Percentiles rank a stretch among this genome's conserved stretches.
Evolutionary conservation across 768 basidiomycete species (phyloP).

Genomic region (Solioccasus polychromus): DNA sequence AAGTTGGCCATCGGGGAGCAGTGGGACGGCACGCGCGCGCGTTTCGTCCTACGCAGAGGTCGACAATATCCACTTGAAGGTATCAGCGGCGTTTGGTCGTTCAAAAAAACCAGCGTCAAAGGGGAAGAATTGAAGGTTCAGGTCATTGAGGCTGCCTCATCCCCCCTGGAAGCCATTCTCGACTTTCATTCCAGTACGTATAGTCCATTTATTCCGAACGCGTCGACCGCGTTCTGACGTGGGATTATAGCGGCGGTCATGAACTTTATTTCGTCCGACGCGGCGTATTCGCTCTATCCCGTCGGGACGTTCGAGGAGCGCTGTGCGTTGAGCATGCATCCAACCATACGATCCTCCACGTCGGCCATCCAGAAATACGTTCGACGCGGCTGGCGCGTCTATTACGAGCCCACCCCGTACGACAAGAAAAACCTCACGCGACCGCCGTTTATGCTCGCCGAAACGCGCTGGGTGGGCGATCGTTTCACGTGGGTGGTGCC

Average conservation of each 20-base stretch:
- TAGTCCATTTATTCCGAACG: conserved; percentile 41
- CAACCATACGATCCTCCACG: conserved; percentile 4
- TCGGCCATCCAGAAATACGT: conserved; percentile 32
- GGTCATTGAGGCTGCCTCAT: conserved; percentile 31
- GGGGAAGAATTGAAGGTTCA: conserved; percentile 33
- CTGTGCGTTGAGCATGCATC: conserved; percentile 22
- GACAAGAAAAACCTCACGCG: neutral
- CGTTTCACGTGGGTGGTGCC: conserved; percentile 29
- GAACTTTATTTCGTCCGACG: conserved; percentile 41
- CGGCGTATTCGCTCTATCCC: conserved; percentile 42
- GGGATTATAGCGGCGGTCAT: conserved; percentile 13
- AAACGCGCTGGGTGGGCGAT: conserved; percentile 34
- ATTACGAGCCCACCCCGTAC: conserved; percentile 1
- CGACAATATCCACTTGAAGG: neutral
- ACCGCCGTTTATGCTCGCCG: conserved; percentile 17
- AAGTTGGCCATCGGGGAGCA: neutral
- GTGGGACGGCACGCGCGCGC: conserved; percentile 19
- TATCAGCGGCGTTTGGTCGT: conserved; percentile 17
- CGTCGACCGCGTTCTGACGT: conserved; percentile 27
- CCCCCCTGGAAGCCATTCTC: conserved; percentile 34
- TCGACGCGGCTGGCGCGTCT: conserved; percentile 36
- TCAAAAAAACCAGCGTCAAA: conserved; percentile 18
- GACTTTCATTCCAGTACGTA: conserved; percentile 47
- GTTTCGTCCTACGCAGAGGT: neutral
- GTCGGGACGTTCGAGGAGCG: conserved; percentile 36